A percentile compares a stretch with the other conserved stretches of the same genome.
These are phyloP conservation scores for Lachancea nothofagi DNA, from an alignment of 805 yeast genomes.

Conservation along the genomic window DNA sequence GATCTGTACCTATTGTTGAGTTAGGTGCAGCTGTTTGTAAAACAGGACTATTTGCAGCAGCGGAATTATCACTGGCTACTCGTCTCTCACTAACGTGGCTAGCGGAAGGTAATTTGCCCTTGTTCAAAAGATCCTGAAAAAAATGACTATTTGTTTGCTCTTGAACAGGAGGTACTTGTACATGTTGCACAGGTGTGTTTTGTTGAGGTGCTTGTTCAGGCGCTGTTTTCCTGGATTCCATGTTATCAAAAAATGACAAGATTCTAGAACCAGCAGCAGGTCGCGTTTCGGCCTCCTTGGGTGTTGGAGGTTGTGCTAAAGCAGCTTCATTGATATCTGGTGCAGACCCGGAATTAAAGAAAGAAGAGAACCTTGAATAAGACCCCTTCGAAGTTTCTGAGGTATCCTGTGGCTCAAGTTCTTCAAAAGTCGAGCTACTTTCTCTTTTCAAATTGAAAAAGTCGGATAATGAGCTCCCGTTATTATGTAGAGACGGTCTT, in stretches of 20 bases:
- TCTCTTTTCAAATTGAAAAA: conserved; percentile 24
- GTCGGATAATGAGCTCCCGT: conserved; percentile 30
- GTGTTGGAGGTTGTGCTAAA: conserved; percentile 11
- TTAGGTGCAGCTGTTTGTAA: conserved; percentile 10
- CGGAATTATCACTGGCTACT: background rate
- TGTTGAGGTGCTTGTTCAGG: conserved; percentile 1
- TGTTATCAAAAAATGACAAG: conserved; percentile 27
- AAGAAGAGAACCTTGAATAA: conserved; percentile 35
- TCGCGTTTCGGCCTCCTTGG: conserved; percentile 8
- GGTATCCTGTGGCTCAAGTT: conserved; percentile 11
- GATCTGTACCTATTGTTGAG: conserved; percentile 9
- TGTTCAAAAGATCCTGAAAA: conserved; percentile 29
- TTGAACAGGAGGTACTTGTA: conserved; percentile 8
- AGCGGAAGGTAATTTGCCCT: conserved; percentile 18
- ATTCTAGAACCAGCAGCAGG: conserved; percentile 27
- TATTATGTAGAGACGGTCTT: conserved; percentile 12
- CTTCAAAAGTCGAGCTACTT: conserved; percentile 11
- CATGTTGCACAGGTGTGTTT: conserved; percentile 1
- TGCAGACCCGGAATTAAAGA: conserved; percentile 26
- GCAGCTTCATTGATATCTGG: conserved; percentile 1
- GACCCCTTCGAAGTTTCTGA: conserved; percentile 13
- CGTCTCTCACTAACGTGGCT: conserved; percentile 2
- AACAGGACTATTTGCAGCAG: background rate
- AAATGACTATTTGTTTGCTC: conserved; percentile 24
- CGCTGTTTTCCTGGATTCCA: conserved; percentile 9